Evolutionary conservation across 495 filamentous ascomycete species (phyloP).

Genomic region (Wilcoxina mikolae): DNA sequence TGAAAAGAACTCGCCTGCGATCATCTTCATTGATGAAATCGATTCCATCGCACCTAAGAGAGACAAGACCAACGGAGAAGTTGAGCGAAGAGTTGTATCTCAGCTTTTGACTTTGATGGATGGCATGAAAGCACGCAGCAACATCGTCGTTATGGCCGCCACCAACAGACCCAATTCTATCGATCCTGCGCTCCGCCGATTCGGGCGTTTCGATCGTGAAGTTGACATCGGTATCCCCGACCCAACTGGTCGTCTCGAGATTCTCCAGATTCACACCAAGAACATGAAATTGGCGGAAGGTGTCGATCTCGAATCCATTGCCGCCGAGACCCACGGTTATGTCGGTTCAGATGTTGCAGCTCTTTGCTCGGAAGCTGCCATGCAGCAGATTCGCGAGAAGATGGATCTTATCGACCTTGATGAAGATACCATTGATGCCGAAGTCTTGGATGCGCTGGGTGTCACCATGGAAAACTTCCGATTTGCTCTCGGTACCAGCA

Average conservation of each 20-base stretch:
- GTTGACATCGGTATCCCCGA: slow-evolving; percentile 97
- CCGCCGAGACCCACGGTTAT: slow-evolving; percentile 95
- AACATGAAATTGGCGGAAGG: slow-evolving; percentile 99
- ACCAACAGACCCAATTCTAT: slow-evolving; percentile 97
- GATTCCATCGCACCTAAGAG: slow-evolving; percentile 98
- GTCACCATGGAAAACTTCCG: slow-evolving; percentile 99
- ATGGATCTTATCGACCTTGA: slow-evolving; percentile 99
- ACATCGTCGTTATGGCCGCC: slow-evolving; percentile 96
- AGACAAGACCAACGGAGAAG: slow-evolving; percentile 99
- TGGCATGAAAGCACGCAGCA: slow-evolving; percentile 97
- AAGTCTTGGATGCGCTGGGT: slow-evolving; percentile 92
- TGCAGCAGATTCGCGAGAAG: slow-evolving; percentile 99
- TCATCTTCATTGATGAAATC: slow-evolving; percentile 99
- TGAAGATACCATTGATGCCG: slow-evolving; percentile 96
- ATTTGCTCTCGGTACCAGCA: slow-evolving; percentile 91
- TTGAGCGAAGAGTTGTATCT: slow-evolving; percentile 95
- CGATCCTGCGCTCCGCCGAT: slow-evolving; percentile 90
- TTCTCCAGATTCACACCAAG: slow-evolving; percentile 98
- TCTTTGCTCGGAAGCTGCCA: slow-evolving; percentile 97
- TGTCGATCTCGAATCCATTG: slow-evolving; percentile 92
- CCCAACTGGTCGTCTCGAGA: slow-evolving; percentile 95
- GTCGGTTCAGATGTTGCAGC: slow-evolving; percentile 97
- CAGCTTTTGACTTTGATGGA: slow-evolving; percentile 98
- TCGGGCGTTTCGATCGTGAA: slow-evolving; percentile 96
- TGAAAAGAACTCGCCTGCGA: slow-evolving; percentile 97